Conservation (phyloP, 1,284 basidiomycete genomes). For the Neotropicomus parvogracilis region DNA sequence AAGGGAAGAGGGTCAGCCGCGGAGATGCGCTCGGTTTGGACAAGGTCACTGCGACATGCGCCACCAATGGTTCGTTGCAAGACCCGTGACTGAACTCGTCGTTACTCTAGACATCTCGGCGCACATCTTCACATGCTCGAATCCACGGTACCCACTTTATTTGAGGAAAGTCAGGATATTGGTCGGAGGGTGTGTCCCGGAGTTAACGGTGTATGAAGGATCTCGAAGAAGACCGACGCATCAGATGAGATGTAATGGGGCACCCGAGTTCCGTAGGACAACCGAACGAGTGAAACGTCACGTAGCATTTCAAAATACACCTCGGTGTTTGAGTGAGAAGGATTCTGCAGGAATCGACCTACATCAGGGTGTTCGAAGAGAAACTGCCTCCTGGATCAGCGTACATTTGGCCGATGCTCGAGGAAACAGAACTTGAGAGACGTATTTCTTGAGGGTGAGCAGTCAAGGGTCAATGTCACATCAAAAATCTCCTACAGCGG, state of each 20-base stretch:
- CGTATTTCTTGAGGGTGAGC: slow-evolving; percentile 4
- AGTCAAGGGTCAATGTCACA: neutral
- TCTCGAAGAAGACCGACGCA: slow-evolving; percentile 3
- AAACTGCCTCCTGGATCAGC: slow-evolving; percentile 4
- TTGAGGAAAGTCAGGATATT: slow-evolving; percentile 5
- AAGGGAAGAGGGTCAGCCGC: too few relatives aligned
- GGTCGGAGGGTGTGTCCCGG: slow-evolving; percentile 5
- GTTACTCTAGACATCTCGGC: too few relatives aligned
- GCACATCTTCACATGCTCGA: slow-evolving; percentile 5
- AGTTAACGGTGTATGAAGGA: slow-evolving; percentile 2
- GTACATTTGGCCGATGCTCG: neutral
- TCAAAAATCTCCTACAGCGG: neutral
- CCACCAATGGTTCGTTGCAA: too few relatives aligned
- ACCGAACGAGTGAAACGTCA: slow-evolving; percentile 6
- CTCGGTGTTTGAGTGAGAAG: neutral
- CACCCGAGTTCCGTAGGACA: slow-evolving; percentile 2
- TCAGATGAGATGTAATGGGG: slow-evolving; percentile 5
- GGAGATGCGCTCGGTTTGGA: too few relatives aligned
- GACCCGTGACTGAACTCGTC: too few relatives aligned
- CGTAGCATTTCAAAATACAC: neutral
- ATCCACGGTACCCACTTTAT: slow-evolving; percentile 7
- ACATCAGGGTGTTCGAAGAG: slow-evolving; percentile 3
- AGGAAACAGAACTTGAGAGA: slow-evolving; percentile 1
- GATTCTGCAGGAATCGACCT: neutral
- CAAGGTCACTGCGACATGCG: too few relatives aligned